These are phyloP conservation scores for Bonia amplexicaulis DNA, from an alignment of 176 grass and related monocot genomes.

Conservation along the genomic window DNA sequence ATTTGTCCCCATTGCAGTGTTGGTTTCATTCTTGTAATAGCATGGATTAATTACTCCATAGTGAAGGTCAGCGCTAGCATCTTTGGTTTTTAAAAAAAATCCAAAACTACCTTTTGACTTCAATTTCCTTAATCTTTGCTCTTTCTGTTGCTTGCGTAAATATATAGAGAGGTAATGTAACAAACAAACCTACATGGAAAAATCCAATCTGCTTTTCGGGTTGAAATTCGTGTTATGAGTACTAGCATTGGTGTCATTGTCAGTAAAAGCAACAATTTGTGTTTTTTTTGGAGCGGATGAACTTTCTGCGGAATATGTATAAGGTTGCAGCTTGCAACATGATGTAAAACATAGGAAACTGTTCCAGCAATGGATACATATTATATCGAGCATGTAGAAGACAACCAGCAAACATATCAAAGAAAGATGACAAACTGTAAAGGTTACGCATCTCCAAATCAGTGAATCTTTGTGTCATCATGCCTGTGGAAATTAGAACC, in stretches of 20 bases:
- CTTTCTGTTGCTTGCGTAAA: background rate
- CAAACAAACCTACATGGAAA: background rate
- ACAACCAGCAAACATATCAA: too few relatives aligned
- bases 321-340: too few relatives aligned
- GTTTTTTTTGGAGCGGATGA: too few relatives aligned
- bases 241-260: too few relatives aligned
- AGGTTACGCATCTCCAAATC: background rate
- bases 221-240: too few relatives aligned
- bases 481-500: background rate
- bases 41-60: slow-evolving; percentile 60
- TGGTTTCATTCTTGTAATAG: slow-evolving; percentile 69
- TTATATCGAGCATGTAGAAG: too few relatives aligned
- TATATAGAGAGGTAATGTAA: background rate
- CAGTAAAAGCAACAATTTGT: too few relatives aligned
- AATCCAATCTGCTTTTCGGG: background rate
- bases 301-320: too few relatives aligned
- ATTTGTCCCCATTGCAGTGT: slow-evolving; percentile 46
- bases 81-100: background rate
- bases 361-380: too few relatives aligned
- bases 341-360: too few relatives aligned
- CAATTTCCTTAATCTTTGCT: background rate
- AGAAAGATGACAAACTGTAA: too few relatives aligned
- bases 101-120: background rate
- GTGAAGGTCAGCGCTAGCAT: slow-evolving; percentile 64
- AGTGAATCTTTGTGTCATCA: background rate